Evolutionary conservation across 2,329 filamentous ascomycete species (phyloP), one percentile per base, ranked within the genome.

Genomic region (Microsporum canis): DNA sequence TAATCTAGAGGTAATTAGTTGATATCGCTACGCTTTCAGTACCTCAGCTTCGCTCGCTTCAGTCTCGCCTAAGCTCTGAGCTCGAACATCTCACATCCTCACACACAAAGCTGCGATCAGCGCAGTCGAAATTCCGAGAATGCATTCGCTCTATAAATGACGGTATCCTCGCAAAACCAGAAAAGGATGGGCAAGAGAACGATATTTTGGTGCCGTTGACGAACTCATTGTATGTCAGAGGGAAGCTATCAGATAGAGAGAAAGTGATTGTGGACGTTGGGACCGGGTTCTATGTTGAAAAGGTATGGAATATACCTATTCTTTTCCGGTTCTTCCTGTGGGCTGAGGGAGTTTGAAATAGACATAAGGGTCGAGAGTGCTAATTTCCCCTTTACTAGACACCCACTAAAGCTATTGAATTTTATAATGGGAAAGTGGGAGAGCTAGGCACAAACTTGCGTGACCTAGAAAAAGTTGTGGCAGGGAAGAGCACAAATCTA

Each of bases 61-160:
- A 99, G 80, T 91, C 94, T 75, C 92, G 96, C 74, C 87, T 99
- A 66, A 92, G 96, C 74, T 87, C 94, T 70, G 94, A 99, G 77
- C 87, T 99, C 66, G 90, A 96, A 73, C 92, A 97, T 78, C 84
- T 99, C 66, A 95, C 90, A 1, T 83, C 80, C 61, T 97, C 94
- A 7, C 96, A 95, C 78, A 82, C 88, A 58, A 94, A 95, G 73
- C 84, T 99, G 1, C 89, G 91, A 65, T 86, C 87, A 59, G 94
- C 94, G 1, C 94, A 97, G 73, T 82, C 84, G 60, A 96, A 95
- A 73, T 99, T 99, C 78, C 83, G 84, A 61, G 92, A 97, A 71
- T 99, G 94, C 70, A 82, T 96, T 39, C 82, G 83, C 58, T 90
- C 88, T 59, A 88, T 99, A 65, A 78, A 82, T 23, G 77, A 78